These are phyloP conservation scores for Datisca glomerata DNA, from an alignment of 306 rosid genomes.

Conservation along the genomic window DNA sequence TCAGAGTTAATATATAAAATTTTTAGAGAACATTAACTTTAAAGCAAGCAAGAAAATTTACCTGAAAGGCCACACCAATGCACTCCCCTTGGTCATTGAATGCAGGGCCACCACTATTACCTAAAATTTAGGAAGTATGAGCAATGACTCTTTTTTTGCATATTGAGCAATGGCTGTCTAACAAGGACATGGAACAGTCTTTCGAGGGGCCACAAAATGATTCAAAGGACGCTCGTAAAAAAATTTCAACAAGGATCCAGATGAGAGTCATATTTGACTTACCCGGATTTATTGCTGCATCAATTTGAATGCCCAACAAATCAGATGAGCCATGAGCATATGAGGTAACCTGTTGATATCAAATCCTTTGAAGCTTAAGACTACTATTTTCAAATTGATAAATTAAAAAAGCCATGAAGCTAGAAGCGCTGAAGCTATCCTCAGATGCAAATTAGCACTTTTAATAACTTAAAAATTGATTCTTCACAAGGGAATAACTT, in stretches of 20 bases:
- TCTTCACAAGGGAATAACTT: too few species aligned
- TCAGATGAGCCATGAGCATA: slow-evolving; percentile 98
- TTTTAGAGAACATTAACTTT: too few species aligned
- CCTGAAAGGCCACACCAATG: slow-evolving; percentile 99
- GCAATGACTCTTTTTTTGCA: slow-evolving; percentile 29
- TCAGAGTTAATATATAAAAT: slow-evolving; percentile 2
- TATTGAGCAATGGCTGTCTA: slow-evolving; percentile 28
- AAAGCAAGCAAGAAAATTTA: slow-evolving; percentile 32
- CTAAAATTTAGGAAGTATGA: slow-evolving; percentile 45
- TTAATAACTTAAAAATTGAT: too few species aligned
- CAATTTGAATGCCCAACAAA: slow-evolving; percentile 94
- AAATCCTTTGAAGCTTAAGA: neutral
- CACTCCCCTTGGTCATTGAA: slow-evolving; percentile 94
- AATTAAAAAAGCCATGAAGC: neutral
- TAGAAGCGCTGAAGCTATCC: too few species aligned
- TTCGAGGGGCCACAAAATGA: neutral
- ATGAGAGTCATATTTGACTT: slow-evolving; percentile 16
- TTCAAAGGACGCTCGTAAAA: neutral
- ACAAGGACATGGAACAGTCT: slow-evolving; percentile 12
- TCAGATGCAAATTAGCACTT: too few species aligned
- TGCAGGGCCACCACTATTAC: slow-evolving; percentile 99
- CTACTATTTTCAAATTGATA: neutral
- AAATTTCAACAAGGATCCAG: neutral
- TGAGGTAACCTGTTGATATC: slow-evolving; percentile 72
- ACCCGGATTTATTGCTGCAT: slow-evolving; percentile 99